Evolutionary conservation across 1,284 basidiomycete genomes (phyloP).

Genomic region (Uromyces viciae-fabae): DNA sequence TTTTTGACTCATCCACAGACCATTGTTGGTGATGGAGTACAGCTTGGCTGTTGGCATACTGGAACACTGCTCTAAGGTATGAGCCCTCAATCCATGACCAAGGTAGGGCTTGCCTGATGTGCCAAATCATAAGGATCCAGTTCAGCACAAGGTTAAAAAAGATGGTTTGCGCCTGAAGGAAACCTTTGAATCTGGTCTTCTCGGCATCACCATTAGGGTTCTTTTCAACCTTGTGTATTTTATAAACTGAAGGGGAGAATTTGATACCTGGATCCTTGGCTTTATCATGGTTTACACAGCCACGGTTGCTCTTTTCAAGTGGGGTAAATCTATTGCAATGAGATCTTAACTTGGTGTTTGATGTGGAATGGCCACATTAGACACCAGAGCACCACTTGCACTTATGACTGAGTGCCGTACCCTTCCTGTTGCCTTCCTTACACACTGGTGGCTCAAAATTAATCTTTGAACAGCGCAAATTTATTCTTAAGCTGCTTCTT

Average conservation of each 20-base stretch:
- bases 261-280: not conserved
- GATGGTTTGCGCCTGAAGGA: not conserved
- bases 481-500: not conserved
- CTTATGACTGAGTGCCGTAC: not conserved
- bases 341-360: not conserved
- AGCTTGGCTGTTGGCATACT: not conserved
- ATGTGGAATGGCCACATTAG: not conserved
- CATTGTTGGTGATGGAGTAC: not conserved
- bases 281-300: not conserved
- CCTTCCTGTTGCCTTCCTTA: not conserved
- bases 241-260: not conserved
- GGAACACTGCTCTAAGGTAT: not conserved
- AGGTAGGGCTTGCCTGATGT: not conserved
- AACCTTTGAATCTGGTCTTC: not conserved
- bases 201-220: not conserved
- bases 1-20: not conserved
- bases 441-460: not conserved
- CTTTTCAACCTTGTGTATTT: not conserved
- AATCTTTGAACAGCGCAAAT: not conserved
- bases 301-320: not conserved
- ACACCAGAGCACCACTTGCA: not conserved
- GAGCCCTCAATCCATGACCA: not conserved
- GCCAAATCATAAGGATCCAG: not conserved
- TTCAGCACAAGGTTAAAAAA: not conserved
- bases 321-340: not conserved